Conservation (phyloP, 2,329 filamentous ascomycete genomes). For the Talaromyces piceae region DNA sequence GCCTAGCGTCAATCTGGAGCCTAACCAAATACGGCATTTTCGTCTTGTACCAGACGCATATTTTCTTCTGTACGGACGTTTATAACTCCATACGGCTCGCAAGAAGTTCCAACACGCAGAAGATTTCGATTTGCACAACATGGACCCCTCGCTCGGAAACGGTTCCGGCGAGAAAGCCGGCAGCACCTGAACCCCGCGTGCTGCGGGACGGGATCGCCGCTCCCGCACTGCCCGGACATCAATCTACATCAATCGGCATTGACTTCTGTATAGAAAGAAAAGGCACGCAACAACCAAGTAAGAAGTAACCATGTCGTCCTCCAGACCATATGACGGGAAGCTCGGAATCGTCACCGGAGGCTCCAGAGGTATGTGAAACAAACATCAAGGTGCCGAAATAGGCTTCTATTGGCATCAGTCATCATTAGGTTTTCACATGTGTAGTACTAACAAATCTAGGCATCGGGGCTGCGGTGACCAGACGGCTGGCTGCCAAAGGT, state of each 20-base stretch:
- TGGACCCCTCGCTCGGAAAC: neutral
- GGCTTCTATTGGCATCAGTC: too few species aligned
- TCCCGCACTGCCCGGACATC: too few species aligned
- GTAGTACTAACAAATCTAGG: slow-evolving; percentile 41
- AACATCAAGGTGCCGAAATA: too few species aligned
- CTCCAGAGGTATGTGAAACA: slow-evolving; percentile 57
- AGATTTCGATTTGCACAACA: too few species aligned
- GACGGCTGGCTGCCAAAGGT: slow-evolving; percentile 65
- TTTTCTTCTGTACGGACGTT: too few species aligned
- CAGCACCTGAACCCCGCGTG: neutral
- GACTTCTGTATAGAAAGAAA: neutral
- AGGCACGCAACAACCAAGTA: neutral
- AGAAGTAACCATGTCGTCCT: slow-evolving; percentile 4
- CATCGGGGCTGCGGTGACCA: slow-evolving; percentile 63
- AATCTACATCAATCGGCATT: neutral
- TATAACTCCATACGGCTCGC: too few species aligned
- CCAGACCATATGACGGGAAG: slow-evolving; percentile 52
- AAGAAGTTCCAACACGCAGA: too few species aligned
- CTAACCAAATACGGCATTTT: neutral
- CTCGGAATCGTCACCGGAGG: slow-evolving; percentile 72
- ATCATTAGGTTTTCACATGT: neutral
- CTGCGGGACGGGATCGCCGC: neutral
- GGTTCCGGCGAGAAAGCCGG: neutral
- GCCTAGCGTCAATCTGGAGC: neutral
- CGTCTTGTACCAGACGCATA: neutral